Conservation (phyloP, 305 asterid species). For the Fraxinus ornus region DNA sequence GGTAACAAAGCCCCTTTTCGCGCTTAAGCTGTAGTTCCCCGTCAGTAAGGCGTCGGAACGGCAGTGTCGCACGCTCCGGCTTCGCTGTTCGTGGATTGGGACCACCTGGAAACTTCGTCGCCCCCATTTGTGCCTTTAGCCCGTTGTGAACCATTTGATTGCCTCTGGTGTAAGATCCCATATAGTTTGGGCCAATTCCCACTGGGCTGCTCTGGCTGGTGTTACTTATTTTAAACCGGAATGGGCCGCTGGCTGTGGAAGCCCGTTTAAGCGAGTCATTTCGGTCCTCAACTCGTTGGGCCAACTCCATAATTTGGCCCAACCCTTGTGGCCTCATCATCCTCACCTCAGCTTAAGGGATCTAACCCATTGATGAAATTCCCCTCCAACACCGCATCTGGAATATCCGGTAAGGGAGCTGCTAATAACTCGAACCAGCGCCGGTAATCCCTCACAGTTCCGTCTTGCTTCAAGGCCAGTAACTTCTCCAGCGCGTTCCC, state of each 20-base stretch:
- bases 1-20: background rate
- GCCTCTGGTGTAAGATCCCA: too few species aligned
- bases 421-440: background rate
- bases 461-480: background rate
- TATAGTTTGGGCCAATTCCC: too few species aligned
- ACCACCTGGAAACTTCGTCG: background rate
- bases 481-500: background rate
- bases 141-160: too few species aligned
- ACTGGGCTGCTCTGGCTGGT: background rate
- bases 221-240: accelerated
- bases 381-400: background rate
- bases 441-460: background rate
- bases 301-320: background rate
- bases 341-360: background rate
- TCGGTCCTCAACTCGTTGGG: too few species aligned
- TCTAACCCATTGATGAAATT: background rate
- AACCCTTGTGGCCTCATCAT: background rate
- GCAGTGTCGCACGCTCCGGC: too few species aligned
- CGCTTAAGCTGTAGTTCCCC: background rate
- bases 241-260: accelerated
- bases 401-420: background rate
- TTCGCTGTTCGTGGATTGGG: accelerated
- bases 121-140: too few species aligned
- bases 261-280: background rate
- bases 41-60: background rate